Evolutionary conservation across 192 early-diverging fungal genomes (phyloP), one percentile per base, ranked within the genome.

Genomic region (Linnemannia schmuckeri): DNA sequence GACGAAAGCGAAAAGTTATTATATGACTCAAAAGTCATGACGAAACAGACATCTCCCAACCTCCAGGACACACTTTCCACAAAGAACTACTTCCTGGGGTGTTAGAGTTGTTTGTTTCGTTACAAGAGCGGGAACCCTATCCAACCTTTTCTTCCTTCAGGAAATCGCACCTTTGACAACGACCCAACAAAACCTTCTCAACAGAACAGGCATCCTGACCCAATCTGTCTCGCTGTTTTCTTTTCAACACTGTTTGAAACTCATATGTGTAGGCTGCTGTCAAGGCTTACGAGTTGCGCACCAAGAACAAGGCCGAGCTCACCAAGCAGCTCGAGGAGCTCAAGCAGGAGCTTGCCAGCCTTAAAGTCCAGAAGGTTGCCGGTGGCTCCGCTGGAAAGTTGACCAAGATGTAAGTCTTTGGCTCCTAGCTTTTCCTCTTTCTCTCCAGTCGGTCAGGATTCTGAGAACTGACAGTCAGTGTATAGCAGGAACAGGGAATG

Each of bases 321-420:
- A 91, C 91, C 79, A 95, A 97, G 94, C 91, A 95, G 87, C 96
- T 99, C 69, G 80, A 97, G 84, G 95, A 97, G 81, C 94, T 98
- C 85, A 98, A 98, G 95, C 92, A 94, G 88, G 97, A 99, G 91
- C 96, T 99, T 74, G 91, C 96, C 79, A 90, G 93, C 75, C 95
- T 99, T 87, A 96, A 97, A 88, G 97, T 98, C 88, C 96, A 98
- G 91, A 97, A 98, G 96, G 93, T 96, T 81, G 93, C 97, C 82
- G 94, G 94, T 83, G 93, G 94, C 61, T 92, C 91, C 76, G 89
- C 92, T 84, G 88, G 93, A 89, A 97, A 98, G 94, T 88, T 96
- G 80, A 91, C 93, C 81, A 96, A 95, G 90, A 93, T 97, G 95
- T 96, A 90, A 89, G 93, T 44, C 38, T 72, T 72, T 42, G 61